Evolutionary conservation across 1,284 basidiomycete species (phyloP).

Genomic region (Cryptococcus jaspeensis): DNA sequence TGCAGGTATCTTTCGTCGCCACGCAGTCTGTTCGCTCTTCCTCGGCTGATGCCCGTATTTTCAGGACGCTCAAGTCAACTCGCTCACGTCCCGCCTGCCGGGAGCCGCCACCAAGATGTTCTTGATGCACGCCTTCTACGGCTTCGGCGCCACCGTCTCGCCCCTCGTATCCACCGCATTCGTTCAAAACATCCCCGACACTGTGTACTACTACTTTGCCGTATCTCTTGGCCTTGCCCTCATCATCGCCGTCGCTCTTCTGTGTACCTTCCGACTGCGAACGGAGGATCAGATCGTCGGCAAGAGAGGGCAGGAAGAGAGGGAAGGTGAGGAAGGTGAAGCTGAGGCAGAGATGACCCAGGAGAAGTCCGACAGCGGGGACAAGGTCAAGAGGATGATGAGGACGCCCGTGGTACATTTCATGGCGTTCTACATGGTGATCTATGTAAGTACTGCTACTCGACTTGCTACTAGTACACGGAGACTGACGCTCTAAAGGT

Average conservation of each 20-base stretch:
- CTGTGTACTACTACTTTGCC: conserved; percentile 63
- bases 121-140: conserved; percentile 62
- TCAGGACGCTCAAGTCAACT: conserved; percentile 46
- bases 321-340: background rate
- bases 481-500: conserved; percentile 24
- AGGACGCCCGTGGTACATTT: conserved; percentile 30
- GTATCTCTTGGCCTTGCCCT: conserved; percentile 61
- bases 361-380: conserved; percentile 12
- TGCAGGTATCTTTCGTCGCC: conserved; percentile 56
- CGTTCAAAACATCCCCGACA: conserved; percentile 53
- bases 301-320: conserved; percentile 8
- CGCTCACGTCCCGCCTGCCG: conserved; percentile 34
- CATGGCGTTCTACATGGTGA: conserved; percentile 44
- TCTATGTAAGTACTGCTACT: conserved; percentile 46
- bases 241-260: conserved; percentile 55
- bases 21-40: too few relatives aligned
- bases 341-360: background rate
- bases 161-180: conserved; percentile 71
- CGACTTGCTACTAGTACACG: background rate
- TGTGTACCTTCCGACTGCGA: conserved; percentile 61
- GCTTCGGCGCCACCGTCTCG: conserved; percentile 64
- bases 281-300: conserved; percentile 56
- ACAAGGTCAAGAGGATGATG: conserved; percentile 44
- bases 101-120: conserved; percentile 59
- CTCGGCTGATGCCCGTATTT: background rate